Base-by-base conservation (phyloP, 1,284 basidiomycete genomes). In the Cryptococcus deneoformans region DNA sequence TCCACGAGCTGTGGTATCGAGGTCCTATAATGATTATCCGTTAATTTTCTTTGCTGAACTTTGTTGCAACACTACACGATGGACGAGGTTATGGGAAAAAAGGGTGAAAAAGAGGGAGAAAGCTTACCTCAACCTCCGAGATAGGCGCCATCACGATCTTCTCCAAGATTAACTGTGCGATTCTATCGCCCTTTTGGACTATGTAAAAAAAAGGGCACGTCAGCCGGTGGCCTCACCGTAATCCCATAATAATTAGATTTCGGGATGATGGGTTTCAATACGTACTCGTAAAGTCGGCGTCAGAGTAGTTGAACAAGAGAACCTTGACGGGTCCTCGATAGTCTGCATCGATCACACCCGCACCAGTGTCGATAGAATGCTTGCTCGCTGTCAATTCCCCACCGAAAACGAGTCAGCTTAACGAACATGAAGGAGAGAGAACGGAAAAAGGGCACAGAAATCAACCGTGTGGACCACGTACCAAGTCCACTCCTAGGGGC, bases 351-450 rank as follows among this genome's bases (percentile, higher is more conserved):
- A 99, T 86, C 14, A 99, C 96, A 44, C 96, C 96, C 3, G 96
- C 96, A 2, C 96, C 96, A 0, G 92, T 95, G 75, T 96, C 90
- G 65, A 99, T 98, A 83, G 94, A 95, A 78, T 92, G 93, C 76
- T 99, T 99, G 44, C 89, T 89, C 7, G 96, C 95, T 94, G 43
- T 6, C 9, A n/a, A 29, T 12, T 53, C 29, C 29, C 29, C 29
- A 5, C 29, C 56, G 56, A 54, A 29, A 29, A 29, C n/a, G 39
- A 3, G n/a, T 35, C 14, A 24, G 1, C 37, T 38, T 35, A 37
- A n/a, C 11, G 34, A 24, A 42, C 8, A 50, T 20, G 29, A 43
- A 16, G 14, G 20, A 37, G 14, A 24, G n/a, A 56, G 34, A 1
- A 46, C 10, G 12, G 40, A 7, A n/a, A 47, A 8, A 29, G 40